Evolutionary conservation across 2,329 filamentous ascomycete genomes (phyloP).

Genomic region (Raffaelea albimanens): DNA sequence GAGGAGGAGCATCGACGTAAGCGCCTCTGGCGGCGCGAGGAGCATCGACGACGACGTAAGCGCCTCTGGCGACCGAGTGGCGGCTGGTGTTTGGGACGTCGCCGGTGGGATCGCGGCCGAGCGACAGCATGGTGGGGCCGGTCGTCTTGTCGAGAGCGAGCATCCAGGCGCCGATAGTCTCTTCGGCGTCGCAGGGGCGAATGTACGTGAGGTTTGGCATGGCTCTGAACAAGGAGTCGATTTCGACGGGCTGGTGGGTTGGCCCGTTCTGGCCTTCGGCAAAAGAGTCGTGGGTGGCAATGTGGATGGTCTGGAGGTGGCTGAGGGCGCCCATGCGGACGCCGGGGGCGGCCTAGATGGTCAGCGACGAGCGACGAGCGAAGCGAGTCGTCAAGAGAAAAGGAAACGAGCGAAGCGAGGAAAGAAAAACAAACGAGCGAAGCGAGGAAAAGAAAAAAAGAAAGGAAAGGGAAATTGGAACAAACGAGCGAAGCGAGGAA

Average conservation of each 20-base stretch:
- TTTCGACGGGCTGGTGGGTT: slow-evolving; percentile 52
- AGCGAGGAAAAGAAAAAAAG: slow-evolving; percentile 23
- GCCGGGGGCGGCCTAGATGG: slow-evolving; percentile 6
- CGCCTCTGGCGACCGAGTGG: slow-evolving; percentile 20
- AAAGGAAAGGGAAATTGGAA: not conserved
- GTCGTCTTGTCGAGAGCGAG: not conserved
- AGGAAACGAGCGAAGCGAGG: not conserved
- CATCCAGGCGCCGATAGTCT: slow-evolving; percentile 42
- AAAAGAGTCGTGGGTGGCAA: slow-evolving; percentile 53
- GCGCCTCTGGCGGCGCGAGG: slow-evolving; percentile 18
- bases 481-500: not conserved
- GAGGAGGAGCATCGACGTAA: not conserved
- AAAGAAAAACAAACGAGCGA: not conserved
- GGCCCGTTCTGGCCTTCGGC: slow-evolving; percentile 52
- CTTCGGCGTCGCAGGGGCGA: slow-evolving; percentile 48
- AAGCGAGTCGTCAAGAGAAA: not conserved
- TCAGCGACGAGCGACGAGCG: no score
- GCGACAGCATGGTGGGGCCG: slow-evolving; percentile 26
- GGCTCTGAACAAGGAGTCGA: slow-evolving; percentile 47
- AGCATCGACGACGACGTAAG: slow-evolving; percentile 24
- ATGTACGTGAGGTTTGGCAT: slow-evolving; percentile 56
- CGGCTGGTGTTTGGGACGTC: slow-evolving; percentile 18
- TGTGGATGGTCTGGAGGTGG: slow-evolving; percentile 45
- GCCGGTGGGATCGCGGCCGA: slow-evolving; percentile 24
- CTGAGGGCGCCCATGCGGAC: slow-evolving; percentile 45